Conservation (phyloP, 208 protist species). For the Acanthamoeba sp. region DNA sequence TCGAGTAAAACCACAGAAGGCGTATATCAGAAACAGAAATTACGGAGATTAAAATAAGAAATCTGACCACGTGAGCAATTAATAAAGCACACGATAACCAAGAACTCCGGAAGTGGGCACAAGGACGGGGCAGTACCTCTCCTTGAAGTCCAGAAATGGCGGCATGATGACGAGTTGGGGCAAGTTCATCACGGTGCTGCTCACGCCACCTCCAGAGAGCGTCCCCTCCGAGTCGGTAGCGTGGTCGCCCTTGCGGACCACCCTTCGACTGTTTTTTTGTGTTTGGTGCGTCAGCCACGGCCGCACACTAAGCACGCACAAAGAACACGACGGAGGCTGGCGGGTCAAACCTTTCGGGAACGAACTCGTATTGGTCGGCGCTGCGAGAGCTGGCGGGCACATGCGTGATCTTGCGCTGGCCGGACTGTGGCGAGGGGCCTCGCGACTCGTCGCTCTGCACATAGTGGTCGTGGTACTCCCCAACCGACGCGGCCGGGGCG, state of each 20-base stretch:
- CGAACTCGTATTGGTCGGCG: slow-evolving; percentile 67
- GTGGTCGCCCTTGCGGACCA: slow-evolving; percentile 50
- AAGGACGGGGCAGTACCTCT: neutral
- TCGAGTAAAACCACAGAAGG: neutral
- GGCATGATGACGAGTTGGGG: slow-evolving; percentile 53
- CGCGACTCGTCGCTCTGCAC: slow-evolving; percentile 33
- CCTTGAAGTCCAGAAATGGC: slow-evolving; percentile 62
- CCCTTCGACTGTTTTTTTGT: slow-evolving; percentile 69
- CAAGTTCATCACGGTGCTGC: neutral
- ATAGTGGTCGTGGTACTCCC: slow-evolving; percentile 52
- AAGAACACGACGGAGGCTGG: neutral
- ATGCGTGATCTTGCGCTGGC: slow-evolving; percentile 70
- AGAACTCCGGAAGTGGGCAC: neutral
- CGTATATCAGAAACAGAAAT: neutral
- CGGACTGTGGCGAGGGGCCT: slow-evolving; percentile 7
- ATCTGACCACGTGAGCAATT: neutral
- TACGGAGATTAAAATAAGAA: neutral
- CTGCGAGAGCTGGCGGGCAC: slow-evolving; percentile 50
- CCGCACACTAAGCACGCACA: no score
- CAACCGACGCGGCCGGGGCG: neutral
- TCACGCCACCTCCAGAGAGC: neutral
- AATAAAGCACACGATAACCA: neutral
- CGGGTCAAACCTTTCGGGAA: slow-evolving; percentile 33
- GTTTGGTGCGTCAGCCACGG: no score
- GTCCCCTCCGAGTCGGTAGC: neutral